These are phyloP conservation scores for Penicillium aurantiogriseum DNA, from an alignment of 2,329 filamentous ascomycete genomes.

Conservation along the genomic window DNA sequence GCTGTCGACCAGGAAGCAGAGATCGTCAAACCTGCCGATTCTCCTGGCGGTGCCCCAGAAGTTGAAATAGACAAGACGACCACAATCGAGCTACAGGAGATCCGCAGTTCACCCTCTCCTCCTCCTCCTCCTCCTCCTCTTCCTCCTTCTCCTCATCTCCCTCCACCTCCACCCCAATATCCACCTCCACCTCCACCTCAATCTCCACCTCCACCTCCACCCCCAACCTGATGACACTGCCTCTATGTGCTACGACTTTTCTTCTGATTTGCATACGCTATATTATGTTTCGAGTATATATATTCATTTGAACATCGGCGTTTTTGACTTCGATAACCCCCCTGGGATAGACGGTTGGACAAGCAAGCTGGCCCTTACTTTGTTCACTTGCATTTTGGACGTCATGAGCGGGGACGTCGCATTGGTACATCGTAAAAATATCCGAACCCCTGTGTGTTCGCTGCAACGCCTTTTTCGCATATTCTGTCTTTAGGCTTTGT, in stretches of 20 bases:
- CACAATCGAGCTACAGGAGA: constrained; percentile 20
- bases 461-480: not conserved
- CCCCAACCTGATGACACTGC: not conserved
- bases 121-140: not conserved
- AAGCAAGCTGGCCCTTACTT: constrained; percentile 6
- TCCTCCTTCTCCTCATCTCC: not conserved
- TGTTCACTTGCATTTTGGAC: constrained; percentile 1
- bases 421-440: constrained; percentile 1
- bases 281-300: not conserved
- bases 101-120: constrained; percentile 6
- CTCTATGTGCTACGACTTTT: constrained; percentile 5
- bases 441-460: not conserved
- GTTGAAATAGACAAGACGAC: constrained; percentile 23
- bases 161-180: not conserved
- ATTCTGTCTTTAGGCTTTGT: not conserved
- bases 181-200: not conserved
- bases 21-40: not conserved
- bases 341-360: not conserved
- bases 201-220: not conserved
- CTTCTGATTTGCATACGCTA: not conserved
- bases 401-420: not conserved
- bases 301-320: not conserved
- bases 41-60: not conserved
- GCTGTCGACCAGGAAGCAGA: constrained; percentile 34
- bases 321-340: not conserved